Conservation (phyloP, 2,329 filamentous ascomycete genomes). For the Colletotrichum melonis region DNA sequence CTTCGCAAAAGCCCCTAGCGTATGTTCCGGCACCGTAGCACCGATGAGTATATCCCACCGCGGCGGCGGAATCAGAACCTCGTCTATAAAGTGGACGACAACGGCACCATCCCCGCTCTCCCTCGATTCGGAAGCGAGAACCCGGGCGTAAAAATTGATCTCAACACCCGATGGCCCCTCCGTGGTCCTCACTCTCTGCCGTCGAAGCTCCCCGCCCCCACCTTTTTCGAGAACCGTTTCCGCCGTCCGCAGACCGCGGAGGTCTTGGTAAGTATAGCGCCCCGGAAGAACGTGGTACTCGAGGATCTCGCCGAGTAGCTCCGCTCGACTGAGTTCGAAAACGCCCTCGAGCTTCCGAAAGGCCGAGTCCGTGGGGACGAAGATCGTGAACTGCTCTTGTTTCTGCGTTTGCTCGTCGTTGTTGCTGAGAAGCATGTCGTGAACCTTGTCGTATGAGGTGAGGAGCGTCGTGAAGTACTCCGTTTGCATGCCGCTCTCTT, state of each 20-base stretch:
- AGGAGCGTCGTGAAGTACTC: constrained; percentile 8
- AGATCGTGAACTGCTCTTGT: not conserved
- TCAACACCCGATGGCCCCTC: not conserved
- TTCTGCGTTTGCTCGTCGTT: not conserved
- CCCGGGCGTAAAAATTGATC: constrained; percentile 14
- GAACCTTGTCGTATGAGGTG: not conserved
- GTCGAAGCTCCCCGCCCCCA: not conserved
- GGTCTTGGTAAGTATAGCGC: not conserved
- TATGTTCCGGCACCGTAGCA: not conserved
- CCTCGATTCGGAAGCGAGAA: not conserved
- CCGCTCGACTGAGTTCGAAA: not conserved
- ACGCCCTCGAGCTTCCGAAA: not conserved
- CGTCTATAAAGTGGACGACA: constrained; percentile 16
- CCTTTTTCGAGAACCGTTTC: not conserved
- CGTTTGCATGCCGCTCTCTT: not conserved
- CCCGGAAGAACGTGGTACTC: constrained; percentile 25
- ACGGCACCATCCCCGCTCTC: constrained; percentile 3
- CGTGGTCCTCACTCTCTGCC: not conserved
- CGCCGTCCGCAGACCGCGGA: not conserved
- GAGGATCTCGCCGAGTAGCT: constrained; percentile 55
- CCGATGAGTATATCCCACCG: constrained; percentile 16
- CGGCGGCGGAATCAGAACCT: constrained; percentile 30
- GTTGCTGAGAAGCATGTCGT: not conserved
- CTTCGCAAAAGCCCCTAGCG: constrained; percentile 1
- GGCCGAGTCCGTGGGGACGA: constrained; percentile 21